These are phyloP conservation scores for Ganoderma resinaceum DNA, from an alignment of 1,284 basidiomycete genomes.

Conservation along the genomic window DNA sequence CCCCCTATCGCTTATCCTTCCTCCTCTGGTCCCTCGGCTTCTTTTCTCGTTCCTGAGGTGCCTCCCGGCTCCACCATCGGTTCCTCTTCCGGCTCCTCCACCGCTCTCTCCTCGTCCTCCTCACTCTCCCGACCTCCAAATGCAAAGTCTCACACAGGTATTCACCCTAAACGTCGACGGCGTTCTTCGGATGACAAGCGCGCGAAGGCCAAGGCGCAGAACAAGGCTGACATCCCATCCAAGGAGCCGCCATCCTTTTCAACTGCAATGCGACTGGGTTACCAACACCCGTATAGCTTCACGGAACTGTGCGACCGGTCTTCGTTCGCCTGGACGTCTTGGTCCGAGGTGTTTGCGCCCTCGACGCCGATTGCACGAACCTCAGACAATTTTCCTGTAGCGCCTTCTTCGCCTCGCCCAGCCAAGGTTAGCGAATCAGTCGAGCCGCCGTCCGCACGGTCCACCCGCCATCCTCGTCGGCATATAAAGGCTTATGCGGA, in stretches of 20 bases:
- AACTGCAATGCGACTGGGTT: slow-evolving; percentile 7
- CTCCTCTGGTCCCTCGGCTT: not conserved
- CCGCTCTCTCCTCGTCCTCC: slow-evolving; percentile 8
- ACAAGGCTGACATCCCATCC: not conserved
- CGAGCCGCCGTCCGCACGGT: slow-evolving; percentile 13
- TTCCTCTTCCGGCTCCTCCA: slow-evolving; percentile 9
- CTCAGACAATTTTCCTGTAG: not conserved
- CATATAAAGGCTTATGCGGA: slow-evolving; percentile 11
- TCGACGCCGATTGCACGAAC: slow-evolving; percentile 23
- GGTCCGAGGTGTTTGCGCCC: slow-evolving; percentile 28
- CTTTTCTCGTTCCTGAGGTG: not conserved
- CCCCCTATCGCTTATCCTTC: not conserved
- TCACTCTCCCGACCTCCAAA: not conserved
- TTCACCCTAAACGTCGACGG: not conserved
- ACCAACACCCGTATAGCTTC: slow-evolving; percentile 32
- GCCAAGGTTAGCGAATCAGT: not conserved
- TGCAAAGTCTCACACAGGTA: slow-evolving; percentile 2
- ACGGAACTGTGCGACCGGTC: slow-evolving; percentile 38
- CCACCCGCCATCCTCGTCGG: slow-evolving; percentile 4
- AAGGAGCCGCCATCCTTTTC: slow-evolving; percentile 20
- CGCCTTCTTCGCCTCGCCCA: slow-evolving; percentile 4
- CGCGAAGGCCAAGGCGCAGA: not conserved
- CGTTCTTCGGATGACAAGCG: slow-evolving; percentile 8
- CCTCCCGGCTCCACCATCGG: not conserved
- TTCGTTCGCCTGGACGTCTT: slow-evolving; percentile 33